A percentile compares a stretch with the other conserved stretches of the same genome.
Conservation (phyloP, 768 basidiomycete genomes). For the Tricholoma furcatifolium region DNA sequence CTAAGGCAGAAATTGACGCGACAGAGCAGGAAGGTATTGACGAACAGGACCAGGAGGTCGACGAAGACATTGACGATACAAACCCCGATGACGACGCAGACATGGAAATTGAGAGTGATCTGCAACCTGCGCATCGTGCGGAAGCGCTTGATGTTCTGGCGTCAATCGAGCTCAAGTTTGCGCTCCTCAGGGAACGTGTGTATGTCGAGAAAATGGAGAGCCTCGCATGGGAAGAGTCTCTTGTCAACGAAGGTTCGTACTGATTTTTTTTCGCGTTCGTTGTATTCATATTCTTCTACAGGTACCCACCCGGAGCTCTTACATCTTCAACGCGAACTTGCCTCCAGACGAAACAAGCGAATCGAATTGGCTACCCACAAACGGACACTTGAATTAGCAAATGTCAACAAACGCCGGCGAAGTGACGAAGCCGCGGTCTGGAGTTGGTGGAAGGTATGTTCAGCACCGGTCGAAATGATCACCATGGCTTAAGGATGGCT, state of each 20-base stretch:
- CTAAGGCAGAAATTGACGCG: constrained; percentile 18
- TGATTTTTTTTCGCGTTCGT: constrained; percentile 2
- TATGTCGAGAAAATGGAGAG: constrained; percentile 96
- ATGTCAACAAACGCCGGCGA: constrained; percentile 58
- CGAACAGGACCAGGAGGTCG: constrained; percentile 29
- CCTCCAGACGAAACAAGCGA: constrained; percentile 76
- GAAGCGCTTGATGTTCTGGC: constrained; percentile 89
- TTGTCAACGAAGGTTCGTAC: constrained; percentile 61
- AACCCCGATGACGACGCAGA: constrained; percentile 43
- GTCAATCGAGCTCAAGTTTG: constrained; percentile 91
- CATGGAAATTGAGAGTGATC: constrained; percentile 58
- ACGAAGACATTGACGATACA: constrained; percentile 32
- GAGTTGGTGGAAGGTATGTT: constrained; percentile 84
- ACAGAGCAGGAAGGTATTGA: constrained; percentile 24
- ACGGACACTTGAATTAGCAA: constrained; percentile 64
- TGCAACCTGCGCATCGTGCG: constrained; percentile 78
- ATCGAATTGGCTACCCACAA: constrained; percentile 78
- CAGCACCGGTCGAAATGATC: constrained; percentile 17
- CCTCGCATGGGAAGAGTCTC: constrained; percentile 82
- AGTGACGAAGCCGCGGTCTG: constrained; percentile 78
- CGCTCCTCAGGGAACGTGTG: constrained; percentile 77
- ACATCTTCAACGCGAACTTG: constrained; percentile 77
- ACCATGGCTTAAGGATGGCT: constrained; percentile 8
- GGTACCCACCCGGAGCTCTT: constrained; percentile 86
- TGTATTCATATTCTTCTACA: constrained; percentile 25